Evolutionary conservation across 805 yeast genomes (phyloP).

Genomic region (Starmerella riodocensis): DNA sequence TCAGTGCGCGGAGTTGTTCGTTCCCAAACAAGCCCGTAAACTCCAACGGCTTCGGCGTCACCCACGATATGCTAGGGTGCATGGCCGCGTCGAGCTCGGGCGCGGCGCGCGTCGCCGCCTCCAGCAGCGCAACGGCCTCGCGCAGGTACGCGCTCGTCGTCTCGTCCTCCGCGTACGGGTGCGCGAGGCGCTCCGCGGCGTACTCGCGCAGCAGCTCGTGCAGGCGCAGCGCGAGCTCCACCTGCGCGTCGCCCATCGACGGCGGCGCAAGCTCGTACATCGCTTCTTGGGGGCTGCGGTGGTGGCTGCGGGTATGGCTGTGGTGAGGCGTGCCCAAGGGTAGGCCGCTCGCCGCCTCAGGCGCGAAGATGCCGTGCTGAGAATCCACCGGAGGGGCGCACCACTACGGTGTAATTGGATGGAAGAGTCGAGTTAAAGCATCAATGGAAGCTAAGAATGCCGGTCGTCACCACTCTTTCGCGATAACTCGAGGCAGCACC

Average conservation of each 20-base stretch:
- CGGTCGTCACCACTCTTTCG: too few relatives aligned
- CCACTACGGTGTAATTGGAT: too few relatives aligned
- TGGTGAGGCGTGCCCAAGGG: too few relatives aligned
- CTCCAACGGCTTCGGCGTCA: constrained; percentile 2
- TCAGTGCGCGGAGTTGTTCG: constrained; percentile 9
- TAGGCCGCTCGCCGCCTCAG: too few relatives aligned
- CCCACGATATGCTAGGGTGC: constrained; percentile 19
- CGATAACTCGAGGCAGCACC: too few relatives aligned
- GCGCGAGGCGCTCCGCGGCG: constrained; percentile 8
- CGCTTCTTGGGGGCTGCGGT: too few relatives aligned
- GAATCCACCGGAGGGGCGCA: too few relatives aligned
- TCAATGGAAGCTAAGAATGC: too few relatives aligned
- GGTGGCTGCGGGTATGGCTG: too few relatives aligned
- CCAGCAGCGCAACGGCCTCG: constrained; percentile 7
- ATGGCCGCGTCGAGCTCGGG: constrained; percentile 8
- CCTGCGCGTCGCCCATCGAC: constrained; percentile 6
- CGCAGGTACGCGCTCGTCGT: constrained; percentile 8
- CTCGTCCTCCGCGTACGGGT: constrained; percentile 11
- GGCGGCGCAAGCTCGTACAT: constrained; percentile 3
- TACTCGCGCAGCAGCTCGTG: constrained; percentile 15
- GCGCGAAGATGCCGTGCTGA: too few relatives aligned
- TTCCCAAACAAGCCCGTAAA: constrained; percentile 11
- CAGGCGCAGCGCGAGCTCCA: constrained; percentile 7
- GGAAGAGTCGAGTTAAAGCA: too few relatives aligned
- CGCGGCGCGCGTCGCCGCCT: background rate